Conservation (phyloP, 208 protist genomes). For the Vickermania spadyakhi region DNA sequence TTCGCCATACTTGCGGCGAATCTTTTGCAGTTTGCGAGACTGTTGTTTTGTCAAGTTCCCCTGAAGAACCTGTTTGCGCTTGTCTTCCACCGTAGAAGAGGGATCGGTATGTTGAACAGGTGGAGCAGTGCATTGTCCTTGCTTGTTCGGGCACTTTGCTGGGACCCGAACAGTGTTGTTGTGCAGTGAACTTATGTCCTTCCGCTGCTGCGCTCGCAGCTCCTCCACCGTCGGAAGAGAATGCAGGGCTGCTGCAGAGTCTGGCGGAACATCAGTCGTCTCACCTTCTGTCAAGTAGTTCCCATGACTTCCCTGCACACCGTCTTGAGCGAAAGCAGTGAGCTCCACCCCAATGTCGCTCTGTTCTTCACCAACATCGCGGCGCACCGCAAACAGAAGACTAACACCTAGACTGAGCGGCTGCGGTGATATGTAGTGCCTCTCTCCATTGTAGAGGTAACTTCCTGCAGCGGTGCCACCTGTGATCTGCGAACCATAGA, state of each 20-base stretch:
- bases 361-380: constrained; percentile 10
- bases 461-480: constrained; percentile 40
- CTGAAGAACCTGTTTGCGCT: not conserved
- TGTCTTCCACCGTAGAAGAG: not conserved
- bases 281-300: constrained; percentile 3
- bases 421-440: constrained; percentile 73
- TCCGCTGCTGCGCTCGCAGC: constrained; percentile 14
- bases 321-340: not conserved
- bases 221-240: constrained; percentile 19
- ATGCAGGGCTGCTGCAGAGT: constrained; percentile 7
- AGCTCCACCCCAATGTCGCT: constrained; percentile 1
- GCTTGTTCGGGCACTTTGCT: too few species aligned
- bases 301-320: constrained; percentile 1
- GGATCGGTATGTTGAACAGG: not conserved
- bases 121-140: not conserved
- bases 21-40: constrained; percentile 64
- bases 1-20: constrained; percentile 66
- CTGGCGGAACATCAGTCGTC: constrained; percentile 8
- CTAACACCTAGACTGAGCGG: constrained; percentile 60
- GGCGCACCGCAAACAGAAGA: constrained; percentile 47
- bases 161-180: not conserved
- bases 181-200: not conserved
- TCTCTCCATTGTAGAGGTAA: constrained; percentile 89
- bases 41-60: constrained; percentile 42
- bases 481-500: constrained; percentile 77